phyloP scores from a whole-genome alignment of 495 filamentous ascomycete species.

The Penicillium cosmopolitanum region DNA sequence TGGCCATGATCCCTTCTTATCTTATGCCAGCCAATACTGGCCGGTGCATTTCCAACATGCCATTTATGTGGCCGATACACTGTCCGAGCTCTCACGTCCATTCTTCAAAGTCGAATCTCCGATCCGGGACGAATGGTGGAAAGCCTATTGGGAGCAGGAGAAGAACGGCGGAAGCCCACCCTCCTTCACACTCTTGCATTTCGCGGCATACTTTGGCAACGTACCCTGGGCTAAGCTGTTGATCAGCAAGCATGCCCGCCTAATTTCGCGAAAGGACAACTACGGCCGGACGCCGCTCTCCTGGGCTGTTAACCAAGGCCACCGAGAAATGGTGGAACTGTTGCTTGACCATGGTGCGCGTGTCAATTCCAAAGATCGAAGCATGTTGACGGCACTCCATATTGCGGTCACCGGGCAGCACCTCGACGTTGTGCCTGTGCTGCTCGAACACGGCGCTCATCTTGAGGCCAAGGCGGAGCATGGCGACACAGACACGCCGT shows the following conservation, averaged over 20 bases:
- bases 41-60: constrained; percentile 31
- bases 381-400: constrained; percentile 32
- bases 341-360: constrained; percentile 33
- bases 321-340: constrained; percentile 34
- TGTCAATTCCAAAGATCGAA: constrained; percentile 34
- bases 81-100: constrained; percentile 25
- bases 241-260: constrained; percentile 23
- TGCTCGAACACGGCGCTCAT: constrained; percentile 28
- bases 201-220: constrained; percentile 41
- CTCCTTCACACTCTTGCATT: constrained; percentile 41
- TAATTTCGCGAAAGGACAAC: constrained; percentile 16
- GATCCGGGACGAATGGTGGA: constrained; percentile 34
- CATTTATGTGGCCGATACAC: constrained; percentile 16
- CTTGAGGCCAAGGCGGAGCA: constrained; percentile 26
- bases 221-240: constrained; percentile 29
- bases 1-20: constrained; percentile 21
- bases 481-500: constrained; percentile 26
- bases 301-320: constrained; percentile 15
- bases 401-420: constrained; percentile 33
- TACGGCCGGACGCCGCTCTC: no score
- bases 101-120: constrained; percentile 30
- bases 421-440: constrained; percentile 30
- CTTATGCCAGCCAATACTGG: constrained; percentile 31
- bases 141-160: constrained; percentile 33
- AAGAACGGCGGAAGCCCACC: constrained; percentile 26